Conservation (phyloP, 371 early-diverging fungal species). For the Mycotypha africana region DNA sequence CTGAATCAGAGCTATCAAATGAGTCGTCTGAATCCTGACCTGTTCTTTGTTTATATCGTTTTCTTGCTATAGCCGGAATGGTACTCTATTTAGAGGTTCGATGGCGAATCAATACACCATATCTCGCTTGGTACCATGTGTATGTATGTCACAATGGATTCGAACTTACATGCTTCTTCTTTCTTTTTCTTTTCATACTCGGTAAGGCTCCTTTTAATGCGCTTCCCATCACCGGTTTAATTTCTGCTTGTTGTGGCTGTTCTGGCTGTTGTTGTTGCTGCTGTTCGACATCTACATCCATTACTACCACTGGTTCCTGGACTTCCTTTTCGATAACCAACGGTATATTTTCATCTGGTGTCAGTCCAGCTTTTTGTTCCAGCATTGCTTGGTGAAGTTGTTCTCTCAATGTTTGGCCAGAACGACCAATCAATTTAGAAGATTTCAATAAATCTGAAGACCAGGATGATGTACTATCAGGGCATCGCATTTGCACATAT, state of each 20-base stretch:
- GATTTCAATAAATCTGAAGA: conserved; percentile 74
- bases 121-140: no score
- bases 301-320: conserved; percentile 11
- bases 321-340: conserved; percentile 43
- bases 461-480: conserved; percentile 50
- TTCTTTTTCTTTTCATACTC: conserved; percentile 34
- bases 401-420: conserved; percentile 66
- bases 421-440: conserved; percentile 70
- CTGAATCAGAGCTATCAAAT: conserved; percentile 66
- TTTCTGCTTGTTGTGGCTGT: not conserved
- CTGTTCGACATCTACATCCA: conserved; percentile 1
- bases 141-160: no score
- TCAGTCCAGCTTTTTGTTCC: conserved; percentile 69
- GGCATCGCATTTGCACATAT: no score
- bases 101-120: no score
- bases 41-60: conserved; percentile 41
- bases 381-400: conserved; percentile 65
- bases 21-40: conserved; percentile 54
- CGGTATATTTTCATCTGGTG: conserved; percentile 48
- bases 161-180: conserved; percentile 38
- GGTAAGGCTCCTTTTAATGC: conserved; percentile 40
- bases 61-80: conserved; percentile 35
- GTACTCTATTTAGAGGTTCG: no score
- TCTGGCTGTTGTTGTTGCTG: not conserved
- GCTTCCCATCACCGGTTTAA: conserved; percentile 30